phyloP scores from a whole-genome alignment of 495 filamentous ascomycete species.

The Daldinia caldariorum region DNA sequence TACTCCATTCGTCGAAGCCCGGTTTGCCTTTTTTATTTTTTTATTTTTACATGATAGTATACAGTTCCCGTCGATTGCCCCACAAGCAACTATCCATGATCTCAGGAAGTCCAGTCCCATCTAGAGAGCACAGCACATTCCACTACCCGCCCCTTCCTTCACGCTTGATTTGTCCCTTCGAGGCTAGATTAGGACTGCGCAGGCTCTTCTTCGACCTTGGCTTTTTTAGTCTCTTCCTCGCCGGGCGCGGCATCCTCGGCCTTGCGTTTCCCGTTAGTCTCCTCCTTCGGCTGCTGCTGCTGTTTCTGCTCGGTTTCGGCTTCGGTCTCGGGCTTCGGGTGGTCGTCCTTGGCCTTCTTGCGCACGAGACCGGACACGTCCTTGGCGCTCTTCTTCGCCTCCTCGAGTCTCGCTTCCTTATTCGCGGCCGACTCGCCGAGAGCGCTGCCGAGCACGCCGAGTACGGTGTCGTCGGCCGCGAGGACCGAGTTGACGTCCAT shows the following conservation, averaged over 20 bases:
- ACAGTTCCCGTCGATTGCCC: neutral
- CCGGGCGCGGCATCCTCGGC: slow-evolving; percentile 55
- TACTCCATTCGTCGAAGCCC: neutral
- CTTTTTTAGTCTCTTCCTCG: slow-evolving; percentile 52
- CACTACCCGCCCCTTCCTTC: neutral
- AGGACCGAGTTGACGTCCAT: slow-evolving; percentile 68
- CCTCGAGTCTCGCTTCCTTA: slow-evolving; percentile 73
- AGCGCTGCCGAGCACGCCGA: slow-evolving; percentile 77
- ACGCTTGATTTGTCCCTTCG: no score
- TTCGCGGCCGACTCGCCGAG: slow-evolving; percentile 71
- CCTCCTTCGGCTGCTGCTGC: slow-evolving; percentile 38
- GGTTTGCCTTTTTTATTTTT: neutral
- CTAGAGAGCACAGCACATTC: neutral
- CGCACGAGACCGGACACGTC: slow-evolving; percentile 89
- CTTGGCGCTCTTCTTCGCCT: slow-evolving; percentile 80
- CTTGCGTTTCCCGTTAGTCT: slow-evolving; percentile 57
- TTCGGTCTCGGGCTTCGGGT: slow-evolving; percentile 30
- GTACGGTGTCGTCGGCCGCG: slow-evolving; percentile 57
- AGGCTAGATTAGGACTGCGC: slow-evolving; percentile 20
- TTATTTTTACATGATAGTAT: slow-evolving; percentile 13
- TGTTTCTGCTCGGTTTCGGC: slow-evolving; percentile 15
- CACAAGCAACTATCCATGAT: neutral
- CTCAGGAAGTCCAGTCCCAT: no score
- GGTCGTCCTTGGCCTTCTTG: slow-evolving; percentile 69
- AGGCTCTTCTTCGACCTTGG: slow-evolving; percentile 43